Conservation (phyloP, 2,329 filamentous ascomycete genomes). For the Exophiala viscosa region DNA sequence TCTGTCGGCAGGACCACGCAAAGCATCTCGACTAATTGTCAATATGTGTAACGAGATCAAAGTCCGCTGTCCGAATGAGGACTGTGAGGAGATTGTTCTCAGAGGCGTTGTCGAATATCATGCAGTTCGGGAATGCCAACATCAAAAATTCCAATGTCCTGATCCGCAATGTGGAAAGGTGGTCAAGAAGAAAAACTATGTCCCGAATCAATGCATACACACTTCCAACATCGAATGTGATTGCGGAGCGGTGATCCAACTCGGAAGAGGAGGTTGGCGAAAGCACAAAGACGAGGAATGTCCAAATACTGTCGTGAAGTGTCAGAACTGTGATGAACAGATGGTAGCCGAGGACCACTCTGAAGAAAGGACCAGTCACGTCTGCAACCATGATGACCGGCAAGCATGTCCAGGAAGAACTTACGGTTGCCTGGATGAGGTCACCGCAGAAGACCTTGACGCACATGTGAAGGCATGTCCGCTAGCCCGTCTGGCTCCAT, state of each 20-base stretch:
- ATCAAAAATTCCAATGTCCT: constrained; percentile 53
- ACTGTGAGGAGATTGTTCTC: constrained; percentile 53
- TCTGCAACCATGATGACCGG: constrained; percentile 30
- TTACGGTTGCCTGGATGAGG: constrained; percentile 42
- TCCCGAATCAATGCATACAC: constrained; percentile 27
- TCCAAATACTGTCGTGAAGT: constrained; percentile 22
- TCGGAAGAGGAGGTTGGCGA: constrained; percentile 27
- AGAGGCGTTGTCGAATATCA: constrained; percentile 57
- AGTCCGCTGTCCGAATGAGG: constrained; percentile 58
- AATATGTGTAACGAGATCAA: constrained; percentile 61
- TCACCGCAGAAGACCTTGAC: constrained; percentile 37
- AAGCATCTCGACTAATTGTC: constrained; percentile 54
- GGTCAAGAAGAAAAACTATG: constrained; percentile 53
- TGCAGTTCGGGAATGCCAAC: constrained; percentile 58
- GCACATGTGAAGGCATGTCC: constrained; percentile 50
- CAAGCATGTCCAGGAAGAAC: constrained; percentile 26
- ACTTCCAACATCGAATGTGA: constrained; percentile 28
- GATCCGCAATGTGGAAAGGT: constrained; percentile 48
- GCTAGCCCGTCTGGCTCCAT: constrained; percentile 46
- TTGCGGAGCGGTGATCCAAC: constrained; percentile 27
- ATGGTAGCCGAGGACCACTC: constrained; percentile 23
- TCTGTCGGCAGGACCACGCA: constrained; percentile 36
- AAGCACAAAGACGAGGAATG: constrained; percentile 28
- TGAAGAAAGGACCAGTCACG: constrained; percentile 14
- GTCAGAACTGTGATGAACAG: constrained; percentile 18